phyloP scores from a whole-genome alignment of 208 protist genomes.

The Phytomonas sp. region DNA sequence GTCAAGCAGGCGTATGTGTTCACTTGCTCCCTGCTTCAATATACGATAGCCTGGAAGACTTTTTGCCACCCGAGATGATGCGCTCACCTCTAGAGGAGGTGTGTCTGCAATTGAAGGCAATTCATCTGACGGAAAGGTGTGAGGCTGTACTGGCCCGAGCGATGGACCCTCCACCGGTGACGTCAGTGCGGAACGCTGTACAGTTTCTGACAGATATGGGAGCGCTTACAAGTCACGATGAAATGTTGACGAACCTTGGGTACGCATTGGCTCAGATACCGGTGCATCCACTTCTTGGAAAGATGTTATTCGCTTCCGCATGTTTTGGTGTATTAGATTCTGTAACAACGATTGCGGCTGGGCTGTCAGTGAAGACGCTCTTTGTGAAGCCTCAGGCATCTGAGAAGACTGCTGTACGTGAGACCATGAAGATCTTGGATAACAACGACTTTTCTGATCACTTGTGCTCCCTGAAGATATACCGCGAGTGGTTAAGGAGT shows the following conservation, averaged over 20 bases:
- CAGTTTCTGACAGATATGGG: slow-evolving; percentile 79
- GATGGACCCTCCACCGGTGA: slow-evolving; percentile 50
- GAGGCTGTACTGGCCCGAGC: slow-evolving; percentile 68
- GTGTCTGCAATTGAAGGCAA: slow-evolving; percentile 83
- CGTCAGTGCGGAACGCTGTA: slow-evolving; percentile 58
- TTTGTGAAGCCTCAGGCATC: slow-evolving; percentile 66
- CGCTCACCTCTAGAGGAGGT: slow-evolving; percentile 82
- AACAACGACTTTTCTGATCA: slow-evolving; percentile 62
- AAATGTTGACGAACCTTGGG: slow-evolving; percentile 75
- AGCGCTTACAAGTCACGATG: slow-evolving; percentile 61
- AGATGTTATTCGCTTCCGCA: slow-evolving; percentile 85
- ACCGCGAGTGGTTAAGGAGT: slow-evolving; percentile 55
- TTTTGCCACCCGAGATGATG: slow-evolving; percentile 88
- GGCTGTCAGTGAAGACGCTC: slow-evolving; percentile 71
- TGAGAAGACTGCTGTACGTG: slow-evolving; percentile 28
- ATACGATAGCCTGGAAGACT: slow-evolving; percentile 87
- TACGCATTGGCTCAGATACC: slow-evolving; percentile 74
- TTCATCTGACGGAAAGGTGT: slow-evolving; percentile 69
- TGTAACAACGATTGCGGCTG: slow-evolving; percentile 81
- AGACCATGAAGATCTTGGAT: slow-evolving; percentile 47
- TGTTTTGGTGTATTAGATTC: slow-evolving; percentile 85
- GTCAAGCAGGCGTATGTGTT: slow-evolving; percentile 72
- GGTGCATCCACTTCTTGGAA: slow-evolving; percentile 81
- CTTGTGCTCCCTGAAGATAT: slow-evolving; percentile 57
- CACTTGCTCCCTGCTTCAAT: slow-evolving; percentile 58